phyloP scores from a whole-genome alignment of 176 grass and related monocot genomes.

The Oryza glaberrima region DNA sequence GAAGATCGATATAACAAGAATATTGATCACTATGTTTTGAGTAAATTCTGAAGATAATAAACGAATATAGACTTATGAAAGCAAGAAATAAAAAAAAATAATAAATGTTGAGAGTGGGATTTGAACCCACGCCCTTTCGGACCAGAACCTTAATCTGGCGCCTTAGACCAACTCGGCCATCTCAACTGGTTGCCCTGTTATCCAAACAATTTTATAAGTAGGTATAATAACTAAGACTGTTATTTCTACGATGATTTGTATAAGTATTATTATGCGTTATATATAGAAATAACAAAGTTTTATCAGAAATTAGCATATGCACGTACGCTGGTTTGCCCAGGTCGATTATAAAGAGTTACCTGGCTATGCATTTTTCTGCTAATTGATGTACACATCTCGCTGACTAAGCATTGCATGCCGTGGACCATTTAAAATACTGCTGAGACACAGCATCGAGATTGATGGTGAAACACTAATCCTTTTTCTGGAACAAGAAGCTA shows the following conservation, averaged over 20 bases:
- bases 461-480: slow-evolving; percentile 26
- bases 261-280: no score
- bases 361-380: not conserved
- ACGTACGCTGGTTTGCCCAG: not conserved
- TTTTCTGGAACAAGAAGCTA: slow-evolving; percentile 24
- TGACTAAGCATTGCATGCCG: not conserved
- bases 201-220: not conserved
- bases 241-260: no score
- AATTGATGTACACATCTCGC: not conserved
- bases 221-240: no score
- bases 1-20: not conserved
- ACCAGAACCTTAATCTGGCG: slow-evolving; percentile 73
- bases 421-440: not conserved
- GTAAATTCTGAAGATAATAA: not conserved
- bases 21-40: not conserved
- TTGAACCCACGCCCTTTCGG: slow-evolving; percentile 85
- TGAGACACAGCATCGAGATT: not conserved
- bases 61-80: not conserved
- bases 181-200: slow-evolving; percentile 9
- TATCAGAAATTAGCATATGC: not conserved
- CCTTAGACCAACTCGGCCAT: slow-evolving; percentile 94
- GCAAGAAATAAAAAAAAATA: not conserved
- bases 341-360: not conserved
- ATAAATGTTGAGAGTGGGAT: slow-evolving; percentile 53
- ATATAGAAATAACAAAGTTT: no score